Percentiles rank a stretch among this genome's conserved stretches.
Conservation (phyloP, 176 grass and related monocot species). For the Triticum turgidum region DNA sequence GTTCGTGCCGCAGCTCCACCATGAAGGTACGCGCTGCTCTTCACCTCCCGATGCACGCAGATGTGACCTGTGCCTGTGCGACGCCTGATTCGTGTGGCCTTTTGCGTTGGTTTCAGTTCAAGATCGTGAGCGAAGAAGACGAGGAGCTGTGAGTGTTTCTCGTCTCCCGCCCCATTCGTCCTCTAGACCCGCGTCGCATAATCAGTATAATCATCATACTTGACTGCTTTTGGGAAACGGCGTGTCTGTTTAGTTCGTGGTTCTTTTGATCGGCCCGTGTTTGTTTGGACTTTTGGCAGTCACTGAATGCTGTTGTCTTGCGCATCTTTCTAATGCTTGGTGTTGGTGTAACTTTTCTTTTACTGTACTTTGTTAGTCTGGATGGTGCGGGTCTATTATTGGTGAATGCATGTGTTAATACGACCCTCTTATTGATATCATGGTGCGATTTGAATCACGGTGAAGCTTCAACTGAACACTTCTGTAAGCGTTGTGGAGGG, state of each 20-base stretch:
- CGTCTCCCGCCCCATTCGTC: neutral
- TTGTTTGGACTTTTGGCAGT: neutral
- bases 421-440: too few relatives aligned
- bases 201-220: neutral
- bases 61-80: neutral
- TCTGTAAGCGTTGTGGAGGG: neutral
- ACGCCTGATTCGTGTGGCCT: neutral
- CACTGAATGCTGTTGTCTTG: neutral
- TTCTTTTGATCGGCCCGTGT: neutral
- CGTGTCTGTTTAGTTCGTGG: too few relatives aligned
- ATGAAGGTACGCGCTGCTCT: conserved; percentile 47
- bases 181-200: neutral
- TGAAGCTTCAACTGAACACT: neutral
- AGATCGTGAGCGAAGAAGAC: conserved; percentile 85
- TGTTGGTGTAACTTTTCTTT: neutral
- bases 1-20: neutral
- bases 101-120: conserved; percentile 55
- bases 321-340: neutral
- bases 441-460: neutral
- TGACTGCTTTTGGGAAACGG: too few relatives aligned
- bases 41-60: neutral
- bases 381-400: neutral
- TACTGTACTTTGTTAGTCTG: neutral
- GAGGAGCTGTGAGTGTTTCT: conserved; percentile 80
- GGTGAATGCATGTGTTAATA: neutral